Conservation (phyloP, 129 eudicot species). For the Gnaphalium uliginosum region DNA sequence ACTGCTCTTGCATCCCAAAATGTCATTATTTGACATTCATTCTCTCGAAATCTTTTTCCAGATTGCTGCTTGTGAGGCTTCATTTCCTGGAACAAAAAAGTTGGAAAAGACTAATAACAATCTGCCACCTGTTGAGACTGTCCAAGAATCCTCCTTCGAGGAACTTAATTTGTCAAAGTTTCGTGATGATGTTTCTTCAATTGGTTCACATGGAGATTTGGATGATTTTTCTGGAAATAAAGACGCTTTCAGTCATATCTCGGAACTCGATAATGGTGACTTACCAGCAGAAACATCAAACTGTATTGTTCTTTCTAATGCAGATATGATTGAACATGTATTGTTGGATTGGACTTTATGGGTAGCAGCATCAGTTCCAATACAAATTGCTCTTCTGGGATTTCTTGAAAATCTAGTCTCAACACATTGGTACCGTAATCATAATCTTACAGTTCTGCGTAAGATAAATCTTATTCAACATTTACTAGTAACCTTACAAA, state of each 20-base stretch:
- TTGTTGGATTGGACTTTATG: conserved; percentile 97
- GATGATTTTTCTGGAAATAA: conserved; percentile 82
- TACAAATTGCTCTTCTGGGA: conserved; percentile 81
- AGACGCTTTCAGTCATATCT: conserved; percentile 76
- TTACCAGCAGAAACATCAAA: conserved; percentile 78
- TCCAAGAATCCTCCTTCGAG: conserved; percentile 59
- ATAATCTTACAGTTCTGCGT: conserved; percentile 87
- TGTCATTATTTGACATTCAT: conserved; percentile 88
- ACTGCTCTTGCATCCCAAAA: conserved; percentile 73
- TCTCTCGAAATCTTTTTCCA: conserved; percentile 94
- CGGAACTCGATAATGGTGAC: conserved; percentile 72
- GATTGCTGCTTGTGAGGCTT: conserved; percentile 99
- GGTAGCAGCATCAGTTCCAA: conserved; percentile 83
- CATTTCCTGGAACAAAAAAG: conserved; percentile 81
- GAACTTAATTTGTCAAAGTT: conserved; percentile 70
- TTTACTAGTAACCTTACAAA: conserved; percentile 79
- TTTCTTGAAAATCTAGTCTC: conserved; percentile 93
- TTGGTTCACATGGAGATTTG: conserved; percentile 82
- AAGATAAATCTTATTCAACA: conserved; percentile 90
- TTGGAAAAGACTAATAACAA: conserved; percentile 35
- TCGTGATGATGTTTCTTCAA: conserved; percentile 72
- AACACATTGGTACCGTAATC: conserved; percentile 94
- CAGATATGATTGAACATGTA: conserved; percentile 97
- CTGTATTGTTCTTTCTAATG: conserved; percentile 89
- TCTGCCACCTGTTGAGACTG: conserved; percentile 46